A percentile compares a stretch with the other conserved stretches of the same genome.
Evolutionary conservation across 495 filamentous ascomycete genomes (phyloP).

Genomic region (Lasiosphaeriaceae sp.): DNA sequence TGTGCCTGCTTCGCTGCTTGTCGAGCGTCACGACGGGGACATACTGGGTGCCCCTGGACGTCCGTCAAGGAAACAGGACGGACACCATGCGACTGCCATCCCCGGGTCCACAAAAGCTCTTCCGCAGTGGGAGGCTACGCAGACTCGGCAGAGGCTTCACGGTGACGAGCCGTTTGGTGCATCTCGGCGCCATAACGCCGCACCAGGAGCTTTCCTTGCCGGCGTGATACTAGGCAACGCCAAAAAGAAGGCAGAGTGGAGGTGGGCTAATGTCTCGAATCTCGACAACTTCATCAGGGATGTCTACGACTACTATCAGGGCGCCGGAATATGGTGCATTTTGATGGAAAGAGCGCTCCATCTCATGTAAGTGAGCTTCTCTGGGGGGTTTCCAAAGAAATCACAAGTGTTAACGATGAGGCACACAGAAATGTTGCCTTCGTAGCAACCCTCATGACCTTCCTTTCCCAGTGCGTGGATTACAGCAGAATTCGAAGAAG

Average conservation of each 20-base stretch:
- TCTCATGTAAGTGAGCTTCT: constrained; percentile 59
- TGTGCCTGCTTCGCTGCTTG: constrained; percentile 81
- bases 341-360: constrained; percentile 64
- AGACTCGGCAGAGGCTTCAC: constrained; percentile 60
- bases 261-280: constrained; percentile 90
- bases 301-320: constrained; percentile 86
- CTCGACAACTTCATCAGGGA: constrained; percentile 86
- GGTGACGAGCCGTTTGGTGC: constrained; percentile 32
- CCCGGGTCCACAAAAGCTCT: constrained; percentile 52
- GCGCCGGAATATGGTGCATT: constrained; percentile 88
- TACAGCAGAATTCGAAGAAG: constrained; percentile 72
- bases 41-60: constrained; percentile 7
- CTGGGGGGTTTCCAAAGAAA: not conserved
- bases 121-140: constrained; percentile 64
- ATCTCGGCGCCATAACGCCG: constrained; percentile 7
- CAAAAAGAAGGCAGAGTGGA: constrained; percentile 86
- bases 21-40: constrained; percentile 53
- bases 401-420: constrained; percentile 17
- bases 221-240: constrained; percentile 51
- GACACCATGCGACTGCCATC: constrained; percentile 24
- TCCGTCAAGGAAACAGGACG: constrained; percentile 10
- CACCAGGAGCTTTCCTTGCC: constrained; percentile 30
- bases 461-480: constrained; percentile 83
- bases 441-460: constrained; percentile 77
- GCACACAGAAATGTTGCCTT: constrained; percentile 57